Evolutionary conservation across 129 eudicot genomes (phyloP).

Genomic region (Chrysanthemum seticuspe): DNA sequence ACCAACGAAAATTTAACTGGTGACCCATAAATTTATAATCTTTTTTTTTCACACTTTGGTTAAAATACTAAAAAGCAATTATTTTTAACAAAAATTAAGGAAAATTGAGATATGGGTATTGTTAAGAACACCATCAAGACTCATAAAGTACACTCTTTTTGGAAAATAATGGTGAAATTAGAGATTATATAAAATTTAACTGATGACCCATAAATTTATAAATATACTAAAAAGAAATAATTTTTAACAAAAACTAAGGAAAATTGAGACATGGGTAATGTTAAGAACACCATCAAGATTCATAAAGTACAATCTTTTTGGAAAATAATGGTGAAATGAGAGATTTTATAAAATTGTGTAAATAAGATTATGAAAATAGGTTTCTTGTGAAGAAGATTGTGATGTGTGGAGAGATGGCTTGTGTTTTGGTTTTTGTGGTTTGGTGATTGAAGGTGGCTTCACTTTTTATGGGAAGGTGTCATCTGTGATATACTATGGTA

Average conservation of each 20-base stretch:
- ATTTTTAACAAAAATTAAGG: no score
- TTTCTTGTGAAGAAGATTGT: constrained; percentile 22
- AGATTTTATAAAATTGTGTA: not conserved
- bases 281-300: constrained; percentile 20
- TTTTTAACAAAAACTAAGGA: no score
- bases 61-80: no score
- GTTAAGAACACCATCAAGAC: constrained; percentile 20
- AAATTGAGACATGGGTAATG: not conserved
- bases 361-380: constrained; percentile 17
- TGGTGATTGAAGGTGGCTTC: constrained; percentile 19
- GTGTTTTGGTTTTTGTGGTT: constrained; percentile 27
- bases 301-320: constrained; percentile 2
- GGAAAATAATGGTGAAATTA: no score
- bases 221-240: no score
- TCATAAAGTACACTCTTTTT: constrained; percentile 5
- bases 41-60: not conserved
- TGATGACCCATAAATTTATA: no score
- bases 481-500: not conserved
- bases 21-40: constrained; percentile 16
- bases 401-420: constrained; percentile 23
- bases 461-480: constrained; percentile 27
- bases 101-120: not conserved
- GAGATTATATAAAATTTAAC: not conserved
- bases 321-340: no score
- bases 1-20: constrained; percentile 8